A percentile compares a stretch with the other conserved stretches of the same genome.
Conservation (phyloP, 2,329 filamentous ascomycete species). For the Penicillium olsonii region DNA sequence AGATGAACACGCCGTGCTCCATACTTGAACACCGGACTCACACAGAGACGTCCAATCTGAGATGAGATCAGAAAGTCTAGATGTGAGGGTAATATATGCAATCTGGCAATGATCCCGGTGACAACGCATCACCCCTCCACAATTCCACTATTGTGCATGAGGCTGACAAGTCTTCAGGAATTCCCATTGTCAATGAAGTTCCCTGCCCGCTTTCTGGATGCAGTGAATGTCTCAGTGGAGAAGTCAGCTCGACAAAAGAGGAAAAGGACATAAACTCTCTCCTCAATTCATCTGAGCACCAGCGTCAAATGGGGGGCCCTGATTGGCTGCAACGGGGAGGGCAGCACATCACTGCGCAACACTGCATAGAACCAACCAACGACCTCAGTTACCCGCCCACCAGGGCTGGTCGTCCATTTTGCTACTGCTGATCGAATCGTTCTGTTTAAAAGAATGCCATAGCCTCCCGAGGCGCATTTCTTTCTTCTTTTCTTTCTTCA, state of each 20-base stretch:
- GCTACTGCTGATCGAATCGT: slow-evolving; percentile 18
- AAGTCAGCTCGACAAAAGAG: background rate
- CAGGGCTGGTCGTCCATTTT: slow-evolving; percentile 4
- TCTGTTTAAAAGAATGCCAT: slow-evolving; percentile 25
- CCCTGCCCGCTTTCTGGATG: background rate
- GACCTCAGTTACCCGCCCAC: slow-evolving; percentile 10
- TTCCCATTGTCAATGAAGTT: no score
- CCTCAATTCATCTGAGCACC: slow-evolving; percentile 2
- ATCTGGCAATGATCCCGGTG: background rate
- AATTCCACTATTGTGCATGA: background rate
- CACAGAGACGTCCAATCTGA: background rate
- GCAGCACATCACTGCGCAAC: slow-evolving; percentile 9
- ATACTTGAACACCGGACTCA: background rate
- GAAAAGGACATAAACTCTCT: slow-evolving; percentile 2
- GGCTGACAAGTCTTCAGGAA: background rate
- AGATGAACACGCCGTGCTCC: no score
- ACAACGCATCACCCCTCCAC: background rate
- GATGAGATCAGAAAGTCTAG: background rate
- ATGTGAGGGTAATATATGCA: background rate
- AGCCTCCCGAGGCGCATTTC: slow-evolving; percentile 27
- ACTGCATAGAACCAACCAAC: slow-evolving; percentile 11
- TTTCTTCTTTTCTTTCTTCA: slow-evolving; percentile 56
- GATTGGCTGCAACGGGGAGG: slow-evolving; percentile 2
- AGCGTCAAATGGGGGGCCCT: background rate
- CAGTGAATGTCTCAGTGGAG: background rate